Evolutionary conservation across 805 yeast genomes (phyloP).

Genomic region (Metschnikowia arizonensis): DNA sequence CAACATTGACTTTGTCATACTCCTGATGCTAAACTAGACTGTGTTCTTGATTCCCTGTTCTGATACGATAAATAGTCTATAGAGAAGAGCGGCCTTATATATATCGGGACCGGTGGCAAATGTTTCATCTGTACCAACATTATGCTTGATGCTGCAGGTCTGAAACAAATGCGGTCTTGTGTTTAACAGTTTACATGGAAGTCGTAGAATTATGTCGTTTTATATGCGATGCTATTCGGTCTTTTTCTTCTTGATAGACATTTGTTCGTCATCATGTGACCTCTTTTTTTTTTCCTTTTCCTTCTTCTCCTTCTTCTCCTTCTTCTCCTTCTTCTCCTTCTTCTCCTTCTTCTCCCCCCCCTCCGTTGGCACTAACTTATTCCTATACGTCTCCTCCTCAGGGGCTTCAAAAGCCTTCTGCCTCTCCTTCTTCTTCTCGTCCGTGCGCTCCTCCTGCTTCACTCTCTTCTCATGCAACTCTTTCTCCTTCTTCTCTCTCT

Average conservation of each 20-base stretch:
- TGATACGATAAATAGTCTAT: too few relatives aligned
- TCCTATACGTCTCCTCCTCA: conserved; percentile 59
- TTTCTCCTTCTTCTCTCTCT: conserved; percentile 71
- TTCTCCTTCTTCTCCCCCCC: conserved; percentile 22
- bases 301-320: conserved; percentile 22
- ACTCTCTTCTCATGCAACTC: conserved; percentile 73
- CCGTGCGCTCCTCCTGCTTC: conserved; percentile 68
- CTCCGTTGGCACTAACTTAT: conserved; percentile 25
- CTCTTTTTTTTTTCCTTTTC: conserved; percentile 22
- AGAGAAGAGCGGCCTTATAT: too few relatives aligned
- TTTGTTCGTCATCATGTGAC: conserved; percentile 16
- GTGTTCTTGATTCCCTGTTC: too few relatives aligned
- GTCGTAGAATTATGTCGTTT: conserved; percentile 13
- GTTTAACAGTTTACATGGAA: conserved; percentile 20
- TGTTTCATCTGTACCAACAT: too few relatives aligned
- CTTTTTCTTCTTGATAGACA: conserved; percentile 6
- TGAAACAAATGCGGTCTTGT: too few relatives aligned
- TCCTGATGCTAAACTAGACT: too few relatives aligned
- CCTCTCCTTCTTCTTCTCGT: conserved; percentile 63
- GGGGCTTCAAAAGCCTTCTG: conserved; percentile 83
- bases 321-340: conserved; percentile 23
- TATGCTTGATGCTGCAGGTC: too few relatives aligned
- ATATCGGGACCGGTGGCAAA: too few relatives aligned
- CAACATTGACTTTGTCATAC: too few relatives aligned
- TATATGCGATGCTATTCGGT: conserved; percentile 2